Evolutionary conservation across 2,329 filamentous ascomycete genomes (phyloP).

Genomic region (Claviceps capensis): DNA sequence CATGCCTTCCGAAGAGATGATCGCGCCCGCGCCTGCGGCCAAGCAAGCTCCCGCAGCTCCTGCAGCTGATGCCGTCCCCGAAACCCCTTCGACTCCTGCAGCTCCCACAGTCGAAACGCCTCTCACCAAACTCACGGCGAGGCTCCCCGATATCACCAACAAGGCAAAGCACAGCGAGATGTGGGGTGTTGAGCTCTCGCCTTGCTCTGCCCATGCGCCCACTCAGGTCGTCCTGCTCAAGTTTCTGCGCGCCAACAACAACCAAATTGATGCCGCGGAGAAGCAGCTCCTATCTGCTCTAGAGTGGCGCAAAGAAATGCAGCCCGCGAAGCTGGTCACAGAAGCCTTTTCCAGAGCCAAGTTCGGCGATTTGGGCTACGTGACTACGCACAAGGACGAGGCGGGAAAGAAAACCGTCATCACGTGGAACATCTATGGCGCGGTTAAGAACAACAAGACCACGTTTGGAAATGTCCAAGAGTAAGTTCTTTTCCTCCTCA

Average conservation of each 20-base stretch:
- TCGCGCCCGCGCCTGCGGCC: conserved; percentile 1
- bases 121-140: conserved; percentile 42
- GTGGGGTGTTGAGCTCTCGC: conserved; percentile 63
- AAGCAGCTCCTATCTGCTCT: conserved; percentile 69
- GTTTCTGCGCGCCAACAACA: conserved; percentile 80
- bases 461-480: conserved; percentile 74
- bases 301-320: conserved; percentile 66
- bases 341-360: conserved; percentile 52
- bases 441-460: conserved; percentile 66
- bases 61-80: conserved; percentile 7
- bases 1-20: conserved; percentile 14
- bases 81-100: conserved; percentile 6
- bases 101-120: conserved; percentile 15
- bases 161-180: conserved; percentile 58
- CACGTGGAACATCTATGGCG: conserved; percentile 89
- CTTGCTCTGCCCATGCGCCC: conserved; percentile 44
- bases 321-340: conserved; percentile 53
- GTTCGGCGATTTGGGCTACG: conserved; percentile 68
- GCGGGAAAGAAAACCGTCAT: conserved; percentile 48
- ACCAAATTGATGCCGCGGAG: conserved; percentile 58
- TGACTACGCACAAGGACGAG: conserved; percentile 53
- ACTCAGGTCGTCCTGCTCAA: conserved; percentile 82
- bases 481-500: conserved; percentile 32
- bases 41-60: conserved; percentile 8
- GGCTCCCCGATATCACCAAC: conserved; percentile 43